A percentile compares a stretch with the other conserved stretches of the same genome.
Conservation (phyloP, 2,329 filamentous ascomycete species). For the Aureobasidium zeae region DNA sequence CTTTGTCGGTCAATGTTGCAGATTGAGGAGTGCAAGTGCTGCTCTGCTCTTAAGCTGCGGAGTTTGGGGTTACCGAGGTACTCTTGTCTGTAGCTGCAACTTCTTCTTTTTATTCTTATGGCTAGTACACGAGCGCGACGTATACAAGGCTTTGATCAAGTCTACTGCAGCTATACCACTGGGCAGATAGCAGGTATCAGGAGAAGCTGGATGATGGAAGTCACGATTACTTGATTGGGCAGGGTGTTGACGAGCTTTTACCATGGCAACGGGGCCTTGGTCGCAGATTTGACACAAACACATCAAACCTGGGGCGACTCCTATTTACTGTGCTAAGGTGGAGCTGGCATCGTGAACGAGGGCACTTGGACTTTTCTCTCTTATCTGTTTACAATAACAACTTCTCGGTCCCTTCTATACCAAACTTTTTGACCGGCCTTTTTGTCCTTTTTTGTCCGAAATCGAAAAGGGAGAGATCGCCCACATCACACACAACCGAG, state of each 20-base stretch:
- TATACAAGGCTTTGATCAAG: neutral
- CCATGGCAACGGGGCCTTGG: slow-evolving; percentile 13
- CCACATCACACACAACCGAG: neutral
- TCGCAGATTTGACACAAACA: slow-evolving; percentile 12
- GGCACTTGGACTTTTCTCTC: no score
- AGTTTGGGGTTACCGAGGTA: slow-evolving; percentile 11
- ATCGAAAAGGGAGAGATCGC: neutral
- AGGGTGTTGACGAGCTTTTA: neutral
- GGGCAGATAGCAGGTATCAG: neutral
- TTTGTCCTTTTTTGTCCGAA: neutral
- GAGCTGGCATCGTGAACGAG: no score
- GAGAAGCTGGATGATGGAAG: neutral
- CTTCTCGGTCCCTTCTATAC: no score
- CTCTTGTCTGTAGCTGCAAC: neutral
- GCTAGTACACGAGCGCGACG: neutral
- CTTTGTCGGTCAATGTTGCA: slow-evolving; percentile 7
- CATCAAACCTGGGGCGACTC: slow-evolving; percentile 15
- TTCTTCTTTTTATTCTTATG: no score
- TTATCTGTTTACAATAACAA: no score
- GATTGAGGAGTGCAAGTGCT: neutral
- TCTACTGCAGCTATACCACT: neutral
- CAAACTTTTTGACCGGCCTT: neutral
- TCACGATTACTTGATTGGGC: neutral
- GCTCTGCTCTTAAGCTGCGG: neutral
- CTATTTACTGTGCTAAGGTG: slow-evolving; percentile 10